Conservation (phyloP, 2,329 filamentous ascomycete genomes). For the Cytospora piceae region DNA sequence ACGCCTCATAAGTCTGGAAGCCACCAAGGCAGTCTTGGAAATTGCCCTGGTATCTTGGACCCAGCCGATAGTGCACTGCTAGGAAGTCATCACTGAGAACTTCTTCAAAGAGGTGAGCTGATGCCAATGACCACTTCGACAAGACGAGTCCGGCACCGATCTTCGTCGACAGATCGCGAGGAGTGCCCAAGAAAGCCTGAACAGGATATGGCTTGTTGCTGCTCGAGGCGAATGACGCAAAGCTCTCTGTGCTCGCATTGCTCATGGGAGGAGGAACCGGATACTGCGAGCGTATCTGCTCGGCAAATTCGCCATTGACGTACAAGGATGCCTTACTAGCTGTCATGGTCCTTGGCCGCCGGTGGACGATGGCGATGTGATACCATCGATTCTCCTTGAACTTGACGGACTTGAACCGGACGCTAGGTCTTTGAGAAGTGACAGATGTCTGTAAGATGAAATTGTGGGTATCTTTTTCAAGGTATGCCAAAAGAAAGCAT, state of each 20-base stretch:
- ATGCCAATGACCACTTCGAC: slow-evolving; percentile 87
- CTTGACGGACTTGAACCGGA: slow-evolving; percentile 83
- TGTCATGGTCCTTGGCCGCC: slow-evolving; percentile 72
- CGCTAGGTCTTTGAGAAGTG: slow-evolving; percentile 80
- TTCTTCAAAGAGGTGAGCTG: slow-evolving; percentile 86
- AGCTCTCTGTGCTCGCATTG: slow-evolving; percentile 67
- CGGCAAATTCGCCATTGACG: slow-evolving; percentile 90
- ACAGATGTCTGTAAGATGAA: slow-evolving; percentile 97
- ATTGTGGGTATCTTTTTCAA: slow-evolving; percentile 91
- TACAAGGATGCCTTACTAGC: slow-evolving; percentile 85
- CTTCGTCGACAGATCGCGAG: slow-evolving; percentile 79
- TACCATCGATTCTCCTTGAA: slow-evolving; percentile 87
- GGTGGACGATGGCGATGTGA: slow-evolving; percentile 87
- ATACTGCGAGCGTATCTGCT: slow-evolving; percentile 89
- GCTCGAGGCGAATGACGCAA: slow-evolving; percentile 68
- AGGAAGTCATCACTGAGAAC: slow-evolving; percentile 88
- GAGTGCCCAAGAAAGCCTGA: slow-evolving; percentile 92
- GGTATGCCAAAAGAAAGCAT: slow-evolving; percentile 90
- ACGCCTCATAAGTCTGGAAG: slow-evolving; percentile 95
- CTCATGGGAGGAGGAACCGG: slow-evolving; percentile 73
- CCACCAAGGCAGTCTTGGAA: slow-evolving; percentile 95
- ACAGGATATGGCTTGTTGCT: slow-evolving; percentile 67
- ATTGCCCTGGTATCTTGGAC: slow-evolving; percentile 90
- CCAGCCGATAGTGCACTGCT: slow-evolving; percentile 87
- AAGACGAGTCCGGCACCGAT: slow-evolving; percentile 72